Evolutionary conservation across 1,284 basidiomycete species (phyloP), one percentile per base, ranked within the genome.

Genomic region (Trichosporon sp.): DNA sequence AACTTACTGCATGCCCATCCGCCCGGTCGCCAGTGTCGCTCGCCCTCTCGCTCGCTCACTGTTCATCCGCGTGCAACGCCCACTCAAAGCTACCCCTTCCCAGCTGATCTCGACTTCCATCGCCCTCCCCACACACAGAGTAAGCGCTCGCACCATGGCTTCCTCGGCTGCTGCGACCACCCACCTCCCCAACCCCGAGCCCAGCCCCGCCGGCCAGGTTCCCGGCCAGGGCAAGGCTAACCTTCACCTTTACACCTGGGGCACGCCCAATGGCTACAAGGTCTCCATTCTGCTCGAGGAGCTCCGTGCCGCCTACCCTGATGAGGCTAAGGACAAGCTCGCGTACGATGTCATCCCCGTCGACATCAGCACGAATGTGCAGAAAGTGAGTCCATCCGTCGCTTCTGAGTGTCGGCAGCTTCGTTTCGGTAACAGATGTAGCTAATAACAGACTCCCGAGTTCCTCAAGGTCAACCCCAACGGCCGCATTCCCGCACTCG

Each of bases 211-310:
- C 21, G 73, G 73, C 54, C 32, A 21, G 11, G 73, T 74, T 10
- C 35, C 67, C 21, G 68, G 66, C 66, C 71, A 75, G 71, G 70
- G 73, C 56, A 54, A 72, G 4, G 66, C 81, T 64, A 81, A 81
- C 69, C 85, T 92, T 76, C 74, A 89, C 68, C 85, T 93, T 46
- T 92, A 91, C 84, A 90, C 89, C 7, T 85, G 79, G 2, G 73
- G 81, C 19, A 92, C 91, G 0, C 91, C 91, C 16, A 92, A 82
- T 74, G 82, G 91, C n/a, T 79, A 86, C 79, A 89, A 89, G 78
- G 86, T 79, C n/a, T 87, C 88, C 10, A 84, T 90, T 76, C 81
- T 88, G 61, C 87, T 92, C 54, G 91, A 92, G 78, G 91, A 92
- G 78, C 86, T 92, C 74, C 90, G 88, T 76, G 86, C 85, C 14